Base-by-base conservation (phyloP, 768 basidiomycete genomes). In the Amanita exitialis region DNA sequence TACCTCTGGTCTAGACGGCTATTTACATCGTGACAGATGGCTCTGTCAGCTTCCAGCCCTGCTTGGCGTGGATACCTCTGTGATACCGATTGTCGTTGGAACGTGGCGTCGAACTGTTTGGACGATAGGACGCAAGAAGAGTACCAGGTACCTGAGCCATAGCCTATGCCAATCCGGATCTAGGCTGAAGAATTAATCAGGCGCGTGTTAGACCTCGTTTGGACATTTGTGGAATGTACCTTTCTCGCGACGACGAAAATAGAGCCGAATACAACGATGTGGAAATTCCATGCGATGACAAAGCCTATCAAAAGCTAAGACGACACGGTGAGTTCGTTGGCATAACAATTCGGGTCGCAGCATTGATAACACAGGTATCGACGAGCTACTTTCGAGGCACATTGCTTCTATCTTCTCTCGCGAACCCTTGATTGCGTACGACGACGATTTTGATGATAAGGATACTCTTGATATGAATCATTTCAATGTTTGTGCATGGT, bases 21-120 rank as follows among this genome's bases (percentile, higher is more conserved):
- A 6, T 12, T 39, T 10, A 34, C 18, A 25, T n/a, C 3, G 12
- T 18, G 27, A 34, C 34, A 54, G 53, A 49, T 54, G 53, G 53
- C 53, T 9, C 23, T 50, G 23, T 44, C 53, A 43, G 53, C 53
- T 8, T 54, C 47, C 27, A 54, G 41, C 28, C 53, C 53, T 15
- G 53, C 48, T 16, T 54, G 53, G 53, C 28, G 53, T 12, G 53
- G 53, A 15, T 54, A 54, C 36, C 34, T 54, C 4, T 37, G 49
- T 13, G 53, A 54, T 20, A 28, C 32, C 18, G 53, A 54, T n/a
- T 54, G 53, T 44, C 39, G 48, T 10, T 49, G 39, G 39, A 32
- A 23, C 35, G 42, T 49, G 4, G 53, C 41, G 4, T 54, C 53
- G 12, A 20, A 35, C 7, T 35, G 30, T 12, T 34, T 54, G 39